These are phyloP conservation scores for Russula sp. DNA, from an alignment of 768 basidiomycete genomes.

Conservation along the genomic window DNA sequence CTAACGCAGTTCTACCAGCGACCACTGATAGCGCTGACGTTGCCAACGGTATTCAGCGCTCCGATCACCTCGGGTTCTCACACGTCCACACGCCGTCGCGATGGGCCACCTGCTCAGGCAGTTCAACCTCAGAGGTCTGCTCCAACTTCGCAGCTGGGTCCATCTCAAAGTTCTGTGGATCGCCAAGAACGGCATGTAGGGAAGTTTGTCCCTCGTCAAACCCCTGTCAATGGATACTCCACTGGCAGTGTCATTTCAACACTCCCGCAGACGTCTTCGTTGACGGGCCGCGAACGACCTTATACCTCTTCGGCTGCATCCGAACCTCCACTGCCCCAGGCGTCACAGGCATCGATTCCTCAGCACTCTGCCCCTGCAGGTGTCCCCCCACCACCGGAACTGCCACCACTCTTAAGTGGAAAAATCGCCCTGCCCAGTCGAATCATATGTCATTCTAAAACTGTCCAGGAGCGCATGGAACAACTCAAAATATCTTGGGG, in stretches of 20 bases:
- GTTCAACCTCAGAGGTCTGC: background rate
- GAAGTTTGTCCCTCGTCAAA: background rate
- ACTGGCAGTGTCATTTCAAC: background rate
- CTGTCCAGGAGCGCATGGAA: slow-evolving; percentile 39
- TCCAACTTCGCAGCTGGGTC: no score
- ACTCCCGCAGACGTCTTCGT: background rate
- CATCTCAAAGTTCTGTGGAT: background rate
- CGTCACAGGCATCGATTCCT: background rate
- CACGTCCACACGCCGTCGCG: background rate
- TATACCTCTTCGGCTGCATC: background rate
- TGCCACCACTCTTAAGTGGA: slow-evolving; percentile 7
- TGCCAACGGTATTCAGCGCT: slow-evolving; percentile 3
- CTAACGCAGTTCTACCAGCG: background rate
- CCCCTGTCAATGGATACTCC: background rate
- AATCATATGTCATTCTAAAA: slow-evolving; percentile 37
- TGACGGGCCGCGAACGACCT: background rate
- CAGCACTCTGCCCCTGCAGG: background rate
- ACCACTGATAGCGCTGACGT: background rate
- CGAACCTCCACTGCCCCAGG: background rate
- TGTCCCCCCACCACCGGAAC: background rate
- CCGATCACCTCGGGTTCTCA: background rate
- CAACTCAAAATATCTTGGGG: slow-evolving; percentile 41
- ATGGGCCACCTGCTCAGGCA: background rate
- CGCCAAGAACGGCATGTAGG: slow-evolving; percentile 3
- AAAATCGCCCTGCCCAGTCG: slow-evolving; percentile 1